phyloP scores from a whole-genome alignment of 495 filamentous ascomycete species.

The Parathielavia appendiculata region DNA sequence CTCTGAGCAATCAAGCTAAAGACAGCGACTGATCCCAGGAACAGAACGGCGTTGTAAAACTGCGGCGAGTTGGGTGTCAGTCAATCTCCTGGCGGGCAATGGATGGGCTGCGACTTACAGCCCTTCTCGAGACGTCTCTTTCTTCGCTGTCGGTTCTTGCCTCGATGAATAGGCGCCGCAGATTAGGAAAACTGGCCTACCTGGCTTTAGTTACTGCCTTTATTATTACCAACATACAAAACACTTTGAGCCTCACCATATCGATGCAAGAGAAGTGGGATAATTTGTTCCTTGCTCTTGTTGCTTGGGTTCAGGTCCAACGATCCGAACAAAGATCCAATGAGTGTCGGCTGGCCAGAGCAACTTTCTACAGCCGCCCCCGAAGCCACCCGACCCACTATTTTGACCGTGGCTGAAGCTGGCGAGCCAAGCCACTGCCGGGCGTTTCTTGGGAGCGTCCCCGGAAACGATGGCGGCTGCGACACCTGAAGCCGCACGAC shows the following conservation, averaged over 20 bases:
- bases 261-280: too few species aligned
- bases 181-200: constrained; percentile 85
- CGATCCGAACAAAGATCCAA: too few species aligned
- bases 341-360: too few species aligned
- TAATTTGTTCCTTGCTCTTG: too few species aligned
- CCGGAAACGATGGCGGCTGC: not conserved
- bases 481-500: constrained; percentile 1
- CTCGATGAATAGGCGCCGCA: constrained; percentile 93
- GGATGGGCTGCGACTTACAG: constrained; percentile 52
- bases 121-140: constrained; percentile 86
- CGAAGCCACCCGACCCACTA: not conserved
- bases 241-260: too few species aligned
- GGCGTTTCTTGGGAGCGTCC: constrained; percentile 1
- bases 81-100: not conserved
- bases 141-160: constrained; percentile 91
- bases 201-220: not conserved
- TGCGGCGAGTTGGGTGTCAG: constrained; percentile 33
- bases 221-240: not conserved
- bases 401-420: constrained; percentile 23
- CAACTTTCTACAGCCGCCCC: too few species aligned
- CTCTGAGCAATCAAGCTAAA: constrained; percentile 86
- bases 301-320: too few species aligned
- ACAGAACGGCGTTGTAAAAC: constrained; percentile 97
- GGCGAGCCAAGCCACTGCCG: constrained; percentile 19
- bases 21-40: constrained; percentile 88